phyloP scores from a whole-genome alignment of 176 grass and related monocot species.

The Echinochloa phyllopogon region DNA sequence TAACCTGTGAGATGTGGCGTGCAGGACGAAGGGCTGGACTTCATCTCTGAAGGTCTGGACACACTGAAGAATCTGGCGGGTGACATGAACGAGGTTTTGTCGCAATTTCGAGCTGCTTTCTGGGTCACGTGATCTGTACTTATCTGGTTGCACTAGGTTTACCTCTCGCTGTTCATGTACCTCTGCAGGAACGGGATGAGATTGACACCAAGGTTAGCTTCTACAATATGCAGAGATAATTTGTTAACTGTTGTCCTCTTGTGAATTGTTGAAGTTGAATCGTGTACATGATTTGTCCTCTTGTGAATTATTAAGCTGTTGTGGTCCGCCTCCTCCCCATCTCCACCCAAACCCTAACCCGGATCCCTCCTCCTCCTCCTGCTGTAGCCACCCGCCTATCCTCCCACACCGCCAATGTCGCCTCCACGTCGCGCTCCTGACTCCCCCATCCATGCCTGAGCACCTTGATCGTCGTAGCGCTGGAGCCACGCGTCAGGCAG shows the following conservation, averaged over 20 bases:
- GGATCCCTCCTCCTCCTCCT: too few relatives aligned
- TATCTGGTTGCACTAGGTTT: neutral
- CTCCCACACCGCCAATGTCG: too few relatives aligned
- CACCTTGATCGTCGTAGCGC: too few relatives aligned
- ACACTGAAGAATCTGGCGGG: conserved; percentile 83
- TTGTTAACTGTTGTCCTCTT: neutral
- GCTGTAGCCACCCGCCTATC: too few relatives aligned
- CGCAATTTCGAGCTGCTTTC: neutral
- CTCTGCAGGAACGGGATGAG: conserved; percentile 83
- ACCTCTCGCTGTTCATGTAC: conserved; percentile 12
- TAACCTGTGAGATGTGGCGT: neutral
- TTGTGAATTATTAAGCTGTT: neutral
- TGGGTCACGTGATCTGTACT: neutral
- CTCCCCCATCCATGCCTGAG: too few relatives aligned
- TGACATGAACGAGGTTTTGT: conserved; percentile 81
- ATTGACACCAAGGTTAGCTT: conserved; percentile 79
- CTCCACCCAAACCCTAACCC: too few relatives aligned
- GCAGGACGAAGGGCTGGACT: conserved; percentile 77
- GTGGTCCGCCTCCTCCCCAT: too few relatives aligned
- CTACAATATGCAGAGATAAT: neutral
- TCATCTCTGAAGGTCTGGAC: conserved; percentile 89
- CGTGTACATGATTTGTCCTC: neutral
- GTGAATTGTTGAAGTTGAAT: neutral
- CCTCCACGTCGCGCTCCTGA: too few relatives aligned
- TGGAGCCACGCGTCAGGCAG: too few relatives aligned